Conservation (phyloP, 352 stramenopile genomes). For the Bremia lactucae region DNA sequence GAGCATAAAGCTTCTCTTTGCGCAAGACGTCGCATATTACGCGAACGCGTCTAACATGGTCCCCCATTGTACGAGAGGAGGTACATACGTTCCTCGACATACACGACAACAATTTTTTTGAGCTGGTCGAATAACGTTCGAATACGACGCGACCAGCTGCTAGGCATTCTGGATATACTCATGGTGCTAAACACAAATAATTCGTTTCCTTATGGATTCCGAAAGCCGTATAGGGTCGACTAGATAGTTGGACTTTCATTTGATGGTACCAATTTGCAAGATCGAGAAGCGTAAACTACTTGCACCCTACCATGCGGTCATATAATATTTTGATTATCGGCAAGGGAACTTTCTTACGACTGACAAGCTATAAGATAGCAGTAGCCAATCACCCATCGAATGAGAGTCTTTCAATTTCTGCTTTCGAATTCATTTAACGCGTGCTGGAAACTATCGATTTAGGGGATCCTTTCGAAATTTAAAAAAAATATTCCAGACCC, state of each 20-base stretch:
- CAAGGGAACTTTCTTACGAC: background rate
- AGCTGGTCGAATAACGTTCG: background rate
- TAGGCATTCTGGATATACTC: constrained; percentile 1
- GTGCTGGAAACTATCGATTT: background rate
- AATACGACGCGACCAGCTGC: constrained; percentile 2
- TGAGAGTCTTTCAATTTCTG: background rate
- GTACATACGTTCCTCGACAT: constrained; percentile 5
- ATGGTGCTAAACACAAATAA: constrained; percentile 3
- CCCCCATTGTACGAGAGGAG: constrained; percentile 1
- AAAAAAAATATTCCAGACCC: background rate
- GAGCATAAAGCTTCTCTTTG: constrained; percentile 1
- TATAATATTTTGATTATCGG: background rate
- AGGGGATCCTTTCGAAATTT: background rate
- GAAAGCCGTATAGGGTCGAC: background rate
- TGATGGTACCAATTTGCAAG: constrained; percentile 3
- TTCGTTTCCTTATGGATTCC: constrained; percentile 4
- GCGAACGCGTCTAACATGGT: constrained; percentile 2
- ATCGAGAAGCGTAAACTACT: background rate
- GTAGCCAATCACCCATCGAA: background rate
- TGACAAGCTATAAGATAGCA: background rate
- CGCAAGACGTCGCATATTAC: constrained; percentile 11
- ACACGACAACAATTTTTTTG: constrained; percentile 1
- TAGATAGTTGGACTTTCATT: too few relatives aligned
- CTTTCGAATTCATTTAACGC: background rate
- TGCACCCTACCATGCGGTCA: background rate